These are phyloP conservation scores for Nicotiana knightiana DNA, from an alignment of 257 asterid species.

Conservation along the genomic window DNA sequence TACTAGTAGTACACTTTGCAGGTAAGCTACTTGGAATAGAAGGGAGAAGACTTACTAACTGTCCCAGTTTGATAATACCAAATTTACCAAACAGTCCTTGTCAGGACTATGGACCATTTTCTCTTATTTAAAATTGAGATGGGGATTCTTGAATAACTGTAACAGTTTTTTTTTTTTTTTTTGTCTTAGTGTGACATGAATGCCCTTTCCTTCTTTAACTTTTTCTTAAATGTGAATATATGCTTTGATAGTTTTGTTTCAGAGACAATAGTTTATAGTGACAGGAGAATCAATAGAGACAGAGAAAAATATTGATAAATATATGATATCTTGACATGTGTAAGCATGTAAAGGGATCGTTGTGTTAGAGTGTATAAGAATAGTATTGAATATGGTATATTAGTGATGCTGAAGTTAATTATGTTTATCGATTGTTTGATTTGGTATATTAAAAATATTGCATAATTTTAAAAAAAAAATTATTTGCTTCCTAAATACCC, in stretches of 20 bases:
- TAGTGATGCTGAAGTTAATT: too few relatives aligned
- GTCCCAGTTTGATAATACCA: slow-evolving; percentile 20
- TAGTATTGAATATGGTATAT: too few relatives aligned
- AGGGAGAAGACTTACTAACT: slow-evolving; percentile 64
- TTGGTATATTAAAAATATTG: too few relatives aligned
- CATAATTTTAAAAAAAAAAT: too few relatives aligned
- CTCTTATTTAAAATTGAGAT: neutral
- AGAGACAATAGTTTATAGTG: neutral
- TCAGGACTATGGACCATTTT: slow-evolving; percentile 16
- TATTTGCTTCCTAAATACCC: too few relatives aligned
- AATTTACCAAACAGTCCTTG: slow-evolving; percentile 63
- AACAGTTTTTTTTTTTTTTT: slow-evolving; percentile 4
- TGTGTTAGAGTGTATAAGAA: too few relatives aligned
- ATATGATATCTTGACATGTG: neutral
- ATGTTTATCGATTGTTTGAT: too few relatives aligned
- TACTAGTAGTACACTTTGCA: slow-evolving; percentile 60
- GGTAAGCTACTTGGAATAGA: slow-evolving; percentile 77
- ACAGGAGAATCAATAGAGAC: neutral
- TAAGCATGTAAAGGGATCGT: neutral
- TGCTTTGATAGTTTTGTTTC: neutral
- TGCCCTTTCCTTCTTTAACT: neutral
- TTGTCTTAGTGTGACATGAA: neutral
- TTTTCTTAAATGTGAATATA: neutral
- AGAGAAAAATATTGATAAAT: neutral
- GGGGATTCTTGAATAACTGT: neutral